Base-by-base conservation (phyloP, 2,329 filamentous ascomycete genomes). In the Bipolaris gigantea region DNA sequence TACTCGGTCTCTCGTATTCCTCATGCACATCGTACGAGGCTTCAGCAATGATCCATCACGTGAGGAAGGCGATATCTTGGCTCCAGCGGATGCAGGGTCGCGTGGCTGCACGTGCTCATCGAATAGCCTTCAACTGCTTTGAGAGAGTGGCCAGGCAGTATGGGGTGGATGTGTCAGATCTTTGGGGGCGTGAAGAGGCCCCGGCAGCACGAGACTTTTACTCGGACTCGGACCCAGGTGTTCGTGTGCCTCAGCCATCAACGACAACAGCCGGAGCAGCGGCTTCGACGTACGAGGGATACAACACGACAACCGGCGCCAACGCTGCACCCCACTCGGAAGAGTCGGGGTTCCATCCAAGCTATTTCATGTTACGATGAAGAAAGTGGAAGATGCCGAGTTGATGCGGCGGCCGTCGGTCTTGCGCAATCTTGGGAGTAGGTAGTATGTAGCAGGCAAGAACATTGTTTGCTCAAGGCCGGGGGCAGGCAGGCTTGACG, bases 1-100 rank as follows among this genome's bases (percentile, higher is more conserved):
- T 77, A 53, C 66, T 76, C 16, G 74, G 71, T 43, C 56, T 77
- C 30, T 73, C 72, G 1, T 67, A 70, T 43, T 56, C 59, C 3
- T 53, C 64, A 4, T 50, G 57, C 11, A 64, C 64, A 1, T 61
- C 64, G 16, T 59, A 64, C 8, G 61, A 65, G 9, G 53, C 45
- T 30, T 50, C 66, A 13, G 56, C 63, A 1, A 38, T 68, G 13
- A 59, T 69, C 4, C 53, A 59, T 10, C 63, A 64, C 47, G 60
- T 66, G 9, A 67, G 63, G 40, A 75, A 73, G 48, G 55, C 65
- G 1, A 56, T 75, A 6, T 56, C 63, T 5, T 76, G 73, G 73
- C 55, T 77, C 21, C 60, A 65, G 10, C 57, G 43, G 16, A 72
- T 77, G 67, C 65, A 70, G 3, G 63, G 68, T 45, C 58, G 66